These are phyloP conservation scores for Thelonectria olida DNA, from an alignment of 2,329 filamentous ascomycete genomes.

Conservation along the genomic window DNA sequence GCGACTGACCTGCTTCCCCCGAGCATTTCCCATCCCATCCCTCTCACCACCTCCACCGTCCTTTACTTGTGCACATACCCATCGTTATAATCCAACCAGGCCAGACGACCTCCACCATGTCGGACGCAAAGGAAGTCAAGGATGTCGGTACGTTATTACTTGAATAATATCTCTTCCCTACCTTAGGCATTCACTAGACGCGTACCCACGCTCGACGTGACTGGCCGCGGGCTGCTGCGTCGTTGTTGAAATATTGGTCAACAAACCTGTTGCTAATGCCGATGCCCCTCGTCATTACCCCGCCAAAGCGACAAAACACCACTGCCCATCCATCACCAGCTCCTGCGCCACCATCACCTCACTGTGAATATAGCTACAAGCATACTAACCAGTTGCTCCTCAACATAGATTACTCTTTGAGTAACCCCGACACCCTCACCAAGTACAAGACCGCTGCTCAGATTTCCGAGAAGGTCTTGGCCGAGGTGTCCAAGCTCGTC, in stretches of 20 bases:
- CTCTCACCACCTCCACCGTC: constrained; percentile 22
- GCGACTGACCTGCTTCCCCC: constrained; percentile 23
- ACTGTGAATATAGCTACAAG: constrained; percentile 5
- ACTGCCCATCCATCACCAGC: background rate
- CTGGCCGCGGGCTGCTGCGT: background rate
- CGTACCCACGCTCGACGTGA: background rate
- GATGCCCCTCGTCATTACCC: constrained; percentile 33
- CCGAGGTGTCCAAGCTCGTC: constrained; percentile 78
- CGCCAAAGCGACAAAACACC: constrained; percentile 25
- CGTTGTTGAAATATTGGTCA: constrained; percentile 16
- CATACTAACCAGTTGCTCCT: background rate
- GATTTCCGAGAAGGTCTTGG: constrained; percentile 96
- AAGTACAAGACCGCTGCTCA: constrained; percentile 98
- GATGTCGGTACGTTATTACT: constrained; percentile 53
- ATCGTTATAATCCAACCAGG: background rate
- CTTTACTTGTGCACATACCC: constrained; percentile 10
- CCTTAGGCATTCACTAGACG: constrained; percentile 7
- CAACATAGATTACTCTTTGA: constrained; percentile 84
- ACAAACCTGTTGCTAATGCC: constrained; percentile 27
- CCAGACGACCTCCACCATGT: constrained; percentile 50
- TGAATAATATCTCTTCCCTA: constrained; percentile 35
- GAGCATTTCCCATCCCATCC: constrained; percentile 32
- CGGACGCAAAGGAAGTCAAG: constrained; percentile 53
- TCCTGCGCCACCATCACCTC: background rate
- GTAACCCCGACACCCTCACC: constrained; percentile 93